Evolutionary conservation across 2,329 filamentous ascomycete species (phyloP).

Genomic region (Penicillium glabrum): DNA sequence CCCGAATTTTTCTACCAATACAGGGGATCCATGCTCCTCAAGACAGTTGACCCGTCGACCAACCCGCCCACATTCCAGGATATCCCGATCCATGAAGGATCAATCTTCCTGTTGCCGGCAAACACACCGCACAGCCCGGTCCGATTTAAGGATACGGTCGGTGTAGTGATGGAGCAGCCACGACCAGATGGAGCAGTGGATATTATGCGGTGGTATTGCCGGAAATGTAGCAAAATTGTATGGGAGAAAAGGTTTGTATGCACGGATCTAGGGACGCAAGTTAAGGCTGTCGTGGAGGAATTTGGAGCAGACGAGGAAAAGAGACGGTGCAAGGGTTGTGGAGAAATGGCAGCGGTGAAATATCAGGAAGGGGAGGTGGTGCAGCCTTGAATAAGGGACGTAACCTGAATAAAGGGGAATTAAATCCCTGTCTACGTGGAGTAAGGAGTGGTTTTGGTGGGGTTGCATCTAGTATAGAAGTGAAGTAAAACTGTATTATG

Average conservation of each 20-base stretch:
- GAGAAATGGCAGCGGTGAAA: conserved; percentile 64
- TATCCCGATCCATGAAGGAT: conserved; percentile 85
- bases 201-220: conserved; percentile 88
- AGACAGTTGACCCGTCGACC: conserved; percentile 70
- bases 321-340: conserved; percentile 76
- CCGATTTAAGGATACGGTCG: conserved; percentile 89
- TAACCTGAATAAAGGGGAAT: background rate
- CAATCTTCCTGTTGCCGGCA: conserved; percentile 88
- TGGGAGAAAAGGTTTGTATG: conserved; percentile 87
- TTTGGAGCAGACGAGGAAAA: conserved; percentile 70
- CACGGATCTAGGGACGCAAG: conserved; percentile 87
- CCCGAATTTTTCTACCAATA: conserved; percentile 99
- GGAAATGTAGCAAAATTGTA: conserved; percentile 67
- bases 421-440: background rate
- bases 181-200: conserved; percentile 71
- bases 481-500: conserved; percentile 4
- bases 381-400: conserved; percentile 36
- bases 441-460: background rate
- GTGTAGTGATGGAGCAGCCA: conserved; percentile 85
- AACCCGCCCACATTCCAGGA: conserved; percentile 67
- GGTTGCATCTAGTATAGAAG: background rate
- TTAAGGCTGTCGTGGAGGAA: conserved; percentile 82
- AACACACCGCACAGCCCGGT: conserved; percentile 97
- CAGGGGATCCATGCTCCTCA: conserved; percentile 88
- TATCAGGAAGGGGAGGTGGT: conserved; percentile 43